Evolutionary conservation across 768 basidiomycete species (phyloP).

Genomic region (Boletus sensibilis): DNA sequence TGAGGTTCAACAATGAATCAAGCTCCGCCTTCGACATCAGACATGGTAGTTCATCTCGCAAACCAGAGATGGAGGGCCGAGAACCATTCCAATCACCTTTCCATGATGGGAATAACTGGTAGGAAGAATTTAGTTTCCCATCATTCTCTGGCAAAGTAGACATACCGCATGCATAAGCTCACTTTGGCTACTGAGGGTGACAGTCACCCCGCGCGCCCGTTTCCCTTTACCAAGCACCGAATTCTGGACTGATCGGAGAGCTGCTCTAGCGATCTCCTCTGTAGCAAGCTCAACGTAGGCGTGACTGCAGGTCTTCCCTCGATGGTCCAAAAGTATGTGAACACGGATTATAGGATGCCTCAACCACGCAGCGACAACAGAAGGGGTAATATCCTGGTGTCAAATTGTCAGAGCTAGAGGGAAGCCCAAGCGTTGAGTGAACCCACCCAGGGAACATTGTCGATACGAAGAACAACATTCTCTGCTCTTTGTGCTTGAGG

Average conservation of each 20-base stretch:
- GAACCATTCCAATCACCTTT: constrained; percentile 69
- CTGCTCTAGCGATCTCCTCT: constrained; percentile 60
- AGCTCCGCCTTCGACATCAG: constrained; percentile 69
- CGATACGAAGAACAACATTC: constrained; percentile 71
- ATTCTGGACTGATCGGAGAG: constrained; percentile 53
- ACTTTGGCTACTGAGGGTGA: constrained; percentile 76
- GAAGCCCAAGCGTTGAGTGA: neutral
- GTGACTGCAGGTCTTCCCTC: constrained; percentile 83
- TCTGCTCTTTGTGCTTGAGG: constrained; percentile 29
- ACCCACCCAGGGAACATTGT: constrained; percentile 86
- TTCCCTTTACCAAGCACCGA: constrained; percentile 73
- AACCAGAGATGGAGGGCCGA: constrained; percentile 63
- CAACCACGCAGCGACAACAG: constrained; percentile 65
- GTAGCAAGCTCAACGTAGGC: constrained; percentile 75
- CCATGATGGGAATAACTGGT: constrained; percentile 81
- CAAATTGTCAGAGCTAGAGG: constrained; percentile 4
- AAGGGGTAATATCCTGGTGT: constrained; percentile 77
- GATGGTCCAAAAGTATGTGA: constrained; percentile 76
- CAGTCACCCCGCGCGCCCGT: constrained; percentile 78
- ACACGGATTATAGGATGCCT: constrained; percentile 62
- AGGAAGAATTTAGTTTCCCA: constrained; percentile 1
- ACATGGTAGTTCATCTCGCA: constrained; percentile 58
- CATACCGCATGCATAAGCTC: constrained; percentile 78
- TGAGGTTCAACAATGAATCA: constrained; percentile 61
- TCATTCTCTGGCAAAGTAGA: neutral